Evolutionary conservation across 805 yeast genomes (phyloP).

Genomic region (Kodamaea leandrae): DNA sequence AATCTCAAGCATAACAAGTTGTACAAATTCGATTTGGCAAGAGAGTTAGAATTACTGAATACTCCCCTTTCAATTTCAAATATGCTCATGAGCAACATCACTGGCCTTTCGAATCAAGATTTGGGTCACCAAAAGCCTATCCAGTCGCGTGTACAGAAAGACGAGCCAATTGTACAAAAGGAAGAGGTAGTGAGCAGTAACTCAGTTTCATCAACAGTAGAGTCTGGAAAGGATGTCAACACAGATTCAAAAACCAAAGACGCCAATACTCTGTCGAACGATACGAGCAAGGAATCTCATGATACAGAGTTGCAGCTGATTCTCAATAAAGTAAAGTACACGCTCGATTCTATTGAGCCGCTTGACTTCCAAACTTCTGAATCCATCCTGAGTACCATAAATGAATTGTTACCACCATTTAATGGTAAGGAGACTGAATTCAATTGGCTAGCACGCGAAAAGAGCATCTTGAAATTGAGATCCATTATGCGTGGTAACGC

Average conservation of each 20-base stretch:
- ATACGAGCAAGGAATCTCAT: neutral
- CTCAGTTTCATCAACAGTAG: neutral
- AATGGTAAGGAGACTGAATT: slow-evolving; percentile 79
- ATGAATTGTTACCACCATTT: slow-evolving; percentile 39
- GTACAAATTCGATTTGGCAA: slow-evolving; percentile 46
- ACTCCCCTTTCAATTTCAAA: slow-evolving; percentile 18
- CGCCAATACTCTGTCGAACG: neutral
- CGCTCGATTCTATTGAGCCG: slow-evolving; percentile 37
- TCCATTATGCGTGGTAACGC: slow-evolving; percentile 60
- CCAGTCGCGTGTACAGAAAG: too few species aligned
- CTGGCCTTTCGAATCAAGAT: neutral
- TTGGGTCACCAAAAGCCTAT: too few species aligned
- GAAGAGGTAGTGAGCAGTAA: too few species aligned
- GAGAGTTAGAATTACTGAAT: slow-evolving; percentile 36
- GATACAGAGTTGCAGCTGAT: slow-evolving; percentile 14
- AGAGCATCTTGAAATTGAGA: slow-evolving; percentile 54
- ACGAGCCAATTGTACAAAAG: too few species aligned
- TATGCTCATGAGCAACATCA: slow-evolving; percentile 8
- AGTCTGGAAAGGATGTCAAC: too few species aligned
- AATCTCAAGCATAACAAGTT: slow-evolving; percentile 28
- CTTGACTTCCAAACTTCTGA: slow-evolving; percentile 25
- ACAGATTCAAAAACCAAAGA: slow-evolving; percentile 1
- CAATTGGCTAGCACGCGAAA: slow-evolving; percentile 80
- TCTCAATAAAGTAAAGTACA: slow-evolving; percentile 28
- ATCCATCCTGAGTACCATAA: slow-evolving; percentile 17